phyloP scores from a whole-genome alignment of 768 basidiomycete genomes.

The Scleroderma citrinum region DNA sequence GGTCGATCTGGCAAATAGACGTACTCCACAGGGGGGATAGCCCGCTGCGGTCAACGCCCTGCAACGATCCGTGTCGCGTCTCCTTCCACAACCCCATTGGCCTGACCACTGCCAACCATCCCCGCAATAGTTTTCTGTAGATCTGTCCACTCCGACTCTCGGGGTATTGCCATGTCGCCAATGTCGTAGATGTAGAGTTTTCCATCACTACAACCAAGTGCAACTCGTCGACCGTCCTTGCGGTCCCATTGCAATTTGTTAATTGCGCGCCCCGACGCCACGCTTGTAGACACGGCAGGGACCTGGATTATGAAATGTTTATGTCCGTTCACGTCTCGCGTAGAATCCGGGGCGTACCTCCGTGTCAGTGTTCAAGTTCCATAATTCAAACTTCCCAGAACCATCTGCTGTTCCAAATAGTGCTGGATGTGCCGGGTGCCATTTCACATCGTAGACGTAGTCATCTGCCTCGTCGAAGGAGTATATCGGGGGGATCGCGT shows the following conservation, averaged over 20 bases:
- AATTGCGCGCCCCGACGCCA: slow-evolving; percentile 76
- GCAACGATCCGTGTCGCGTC: slow-evolving; percentile 28
- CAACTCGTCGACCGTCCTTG: slow-evolving; percentile 86
- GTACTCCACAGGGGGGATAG: too few species aligned
- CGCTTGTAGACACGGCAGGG: slow-evolving; percentile 80
- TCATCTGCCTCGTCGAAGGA: slow-evolving; percentile 98
- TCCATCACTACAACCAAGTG: slow-evolving; percentile 89
- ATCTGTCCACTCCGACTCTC: slow-evolving; percentile 92
- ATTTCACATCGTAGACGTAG: slow-evolving; percentile 97
- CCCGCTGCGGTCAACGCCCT: slow-evolving; percentile 32
- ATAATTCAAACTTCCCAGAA: slow-evolving; percentile 91
- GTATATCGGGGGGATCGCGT: slow-evolving; percentile 66
- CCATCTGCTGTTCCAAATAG: slow-evolving; percentile 93
- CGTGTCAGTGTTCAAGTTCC: slow-evolving; percentile 96
- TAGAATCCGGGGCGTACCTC: slow-evolving; percentile 54
- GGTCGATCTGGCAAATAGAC: too few species aligned
- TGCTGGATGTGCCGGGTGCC: slow-evolving; percentile 96
- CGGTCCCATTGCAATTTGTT: slow-evolving; percentile 96
- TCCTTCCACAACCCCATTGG: slow-evolving; percentile 29
- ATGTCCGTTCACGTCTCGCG: not conserved
- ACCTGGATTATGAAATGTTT: slow-evolving; percentile 47
- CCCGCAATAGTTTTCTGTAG: slow-evolving; percentile 82
- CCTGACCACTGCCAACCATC: slow-evolving; percentile 47
- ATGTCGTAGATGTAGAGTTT: slow-evolving; percentile 92
- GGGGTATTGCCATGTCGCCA: slow-evolving; percentile 81